Evolutionary conservation across 768 basidiomycete genomes (phyloP), one percentile per base, ranked within the genome.

Genomic region (Mycena albidolilacea): DNA sequence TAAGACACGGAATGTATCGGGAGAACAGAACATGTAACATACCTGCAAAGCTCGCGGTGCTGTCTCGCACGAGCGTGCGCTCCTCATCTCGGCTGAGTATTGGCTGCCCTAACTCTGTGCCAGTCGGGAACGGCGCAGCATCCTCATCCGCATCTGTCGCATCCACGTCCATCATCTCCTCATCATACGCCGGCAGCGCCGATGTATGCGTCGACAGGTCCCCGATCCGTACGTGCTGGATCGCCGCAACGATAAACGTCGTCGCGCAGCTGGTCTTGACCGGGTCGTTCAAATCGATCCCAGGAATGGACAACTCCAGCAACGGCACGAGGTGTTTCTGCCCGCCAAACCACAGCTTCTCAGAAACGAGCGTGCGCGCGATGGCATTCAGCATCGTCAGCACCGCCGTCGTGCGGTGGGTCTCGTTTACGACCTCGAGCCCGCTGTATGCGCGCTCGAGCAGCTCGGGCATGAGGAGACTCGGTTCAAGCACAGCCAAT

Each of bases 381-480:
- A 97, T 90, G 2, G 90, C 92, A 21, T 93, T 89, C 38, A 98
- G 87, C 80, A 94, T 93, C 64, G 93, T 95, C 57, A 98, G 86
- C 11, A 96, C 95, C 1, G 97, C 95, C 2, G 96, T 96, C 5
- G 97, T 98, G 50, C 97, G 86, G 80, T 98, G 96, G 0, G 97
- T 99, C 86, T 98, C 97, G 75, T 97, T 97, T 19, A 98, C 89
- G 12, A 93, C 92, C 79, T 98, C 96, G n/a, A 99, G 85, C 0
- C 96, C 96, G 46, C 93, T 89, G 74, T 97, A 96, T 1, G 96
- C 95, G 39, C 97, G 90, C 78, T 98, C 97, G 30, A 99, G 87
- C 14, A 98, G 85, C 52, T 96, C 92, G 3, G 97, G 97, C 91
- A 99, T 93, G 76, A 98, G 88, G 43, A 97, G 83, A 19, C 87